A percentile compares a stretch with the other conserved stretches of the same genome.
These are phyloP conservation scores for Rhytidhysteron rufulum DNA, from an alignment of 2,329 filamentous ascomycete genomes.

Conservation along the genomic window DNA sequence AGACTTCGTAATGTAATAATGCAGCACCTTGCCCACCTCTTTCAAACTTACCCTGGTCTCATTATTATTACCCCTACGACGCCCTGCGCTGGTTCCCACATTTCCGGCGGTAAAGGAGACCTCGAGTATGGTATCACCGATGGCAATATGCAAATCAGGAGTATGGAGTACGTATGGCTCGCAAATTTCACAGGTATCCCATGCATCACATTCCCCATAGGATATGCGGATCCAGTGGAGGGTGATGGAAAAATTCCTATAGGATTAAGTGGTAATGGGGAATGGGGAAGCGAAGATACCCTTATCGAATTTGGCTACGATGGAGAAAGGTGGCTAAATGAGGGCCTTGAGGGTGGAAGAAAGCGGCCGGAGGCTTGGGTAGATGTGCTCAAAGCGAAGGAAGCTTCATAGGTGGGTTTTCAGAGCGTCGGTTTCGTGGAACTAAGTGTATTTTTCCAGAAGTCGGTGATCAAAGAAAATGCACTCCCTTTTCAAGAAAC, in stretches of 20 bases:
- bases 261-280: slow-evolving; percentile 52
- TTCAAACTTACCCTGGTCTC: slow-evolving; percentile 66
- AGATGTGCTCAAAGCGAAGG: slow-evolving; percentile 32
- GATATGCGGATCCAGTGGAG: slow-evolving; percentile 59
- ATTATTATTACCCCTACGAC: slow-evolving; percentile 76
- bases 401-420: too few species aligned
- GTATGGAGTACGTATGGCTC: slow-evolving; percentile 82
- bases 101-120: slow-evolving; percentile 59
- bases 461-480: too few species aligned
- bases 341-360: slow-evolving; percentile 31
- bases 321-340: slow-evolving; percentile 46
- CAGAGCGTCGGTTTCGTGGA: too few species aligned
- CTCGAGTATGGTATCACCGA: slow-evolving; percentile 64
- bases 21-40: slow-evolving; percentile 71
- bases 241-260: slow-evolving; percentile 56
- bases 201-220: slow-evolving; percentile 69
- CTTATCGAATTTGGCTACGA: slow-evolving; percentile 52
- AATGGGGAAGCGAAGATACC: slow-evolving; percentile 53
- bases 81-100: slow-evolving; percentile 71
- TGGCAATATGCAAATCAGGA: slow-evolving; percentile 66
- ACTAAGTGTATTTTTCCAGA: too few species aligned
- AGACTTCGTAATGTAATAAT: slow-evolving; percentile 73
- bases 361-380: slow-evolving; percentile 34
- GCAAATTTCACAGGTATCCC: slow-evolving; percentile 80
- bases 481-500: too few species aligned